phyloP scores from a whole-genome alignment of 2,329 filamentous ascomycete genomes.

The Aspergillus fumigatiaffinis region DNA sequence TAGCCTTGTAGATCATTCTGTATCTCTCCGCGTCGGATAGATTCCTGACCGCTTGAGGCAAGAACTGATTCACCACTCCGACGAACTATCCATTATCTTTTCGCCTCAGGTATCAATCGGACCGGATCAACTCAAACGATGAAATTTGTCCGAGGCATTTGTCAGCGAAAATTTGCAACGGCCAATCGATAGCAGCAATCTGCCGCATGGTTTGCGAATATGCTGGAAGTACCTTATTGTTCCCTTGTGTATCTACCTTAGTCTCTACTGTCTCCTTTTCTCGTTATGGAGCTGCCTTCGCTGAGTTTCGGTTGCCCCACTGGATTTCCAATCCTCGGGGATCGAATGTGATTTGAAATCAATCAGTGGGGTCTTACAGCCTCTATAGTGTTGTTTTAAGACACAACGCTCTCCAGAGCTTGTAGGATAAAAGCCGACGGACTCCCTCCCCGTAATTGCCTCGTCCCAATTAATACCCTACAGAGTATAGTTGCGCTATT shows the following conservation, averaged over 20 bases:
- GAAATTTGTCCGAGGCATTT: background rate
- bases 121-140: background rate
- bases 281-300: background rate
- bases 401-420: background rate
- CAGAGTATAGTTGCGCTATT: background rate
- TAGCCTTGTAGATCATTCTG: background rate
- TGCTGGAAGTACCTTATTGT: background rate
- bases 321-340: background rate
- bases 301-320: background rate
- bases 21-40: background rate
- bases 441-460: background rate
- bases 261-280: background rate
- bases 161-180: background rate
- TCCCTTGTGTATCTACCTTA: too few species aligned
- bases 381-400: background rate
- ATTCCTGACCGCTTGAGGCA: background rate
- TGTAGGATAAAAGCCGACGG: background rate
- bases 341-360: background rate
- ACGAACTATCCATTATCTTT: background rate
- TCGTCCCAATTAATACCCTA: background rate
- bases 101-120: background rate
- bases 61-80: background rate
- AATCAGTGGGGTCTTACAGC: background rate
- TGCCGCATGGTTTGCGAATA: background rate
- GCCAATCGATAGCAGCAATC: background rate